These are phyloP conservation scores for Rhamnella rubrinervis DNA, from an alignment of 331 rosid species.

Conservation along the genomic window DNA sequence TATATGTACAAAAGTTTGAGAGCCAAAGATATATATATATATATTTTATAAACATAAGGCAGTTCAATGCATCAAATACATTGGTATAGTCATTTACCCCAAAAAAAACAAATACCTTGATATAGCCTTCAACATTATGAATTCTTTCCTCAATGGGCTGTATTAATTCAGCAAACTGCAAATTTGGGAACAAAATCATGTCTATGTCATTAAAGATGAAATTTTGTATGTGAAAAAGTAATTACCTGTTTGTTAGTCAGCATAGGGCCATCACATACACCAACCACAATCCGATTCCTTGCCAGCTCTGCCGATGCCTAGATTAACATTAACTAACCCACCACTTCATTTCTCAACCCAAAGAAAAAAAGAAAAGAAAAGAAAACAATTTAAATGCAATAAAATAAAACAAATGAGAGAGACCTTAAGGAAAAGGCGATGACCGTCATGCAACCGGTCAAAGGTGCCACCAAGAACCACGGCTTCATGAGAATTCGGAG, in stretches of 20 bases:
- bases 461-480: slow-evolving; percentile 94
- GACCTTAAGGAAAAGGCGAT: slow-evolving; percentile 89
- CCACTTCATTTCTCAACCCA: not conserved
- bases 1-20: slow-evolving; percentile 10
- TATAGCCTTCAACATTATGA: slow-evolving; percentile 55
- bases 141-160: slow-evolving; percentile 77
- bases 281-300: slow-evolving; percentile 62
- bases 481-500: slow-evolving; percentile 61
- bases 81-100: too few relatives aligned
- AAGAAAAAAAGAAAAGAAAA: not conserved
- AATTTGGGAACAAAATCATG: not conserved
- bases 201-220: not conserved
- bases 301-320: slow-evolving; percentile 76
- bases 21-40: not conserved
- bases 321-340: slow-evolving; percentile 4
- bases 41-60: not conserved
- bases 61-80: slow-evolving; percentile 3
- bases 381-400: not conserved
- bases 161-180: slow-evolving; percentile 77
- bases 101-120: slow-evolving; percentile 54
- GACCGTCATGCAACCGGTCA: slow-evolving; percentile 90
- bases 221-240: not conserved
- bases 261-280: slow-evolving; percentile 92
- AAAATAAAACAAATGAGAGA: slow-evolving; percentile 4
- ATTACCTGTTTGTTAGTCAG: slow-evolving; percentile 66